Conservation (phyloP, 2,329 filamentous ascomycete species). For the Huntiella omanensis region DNA sequence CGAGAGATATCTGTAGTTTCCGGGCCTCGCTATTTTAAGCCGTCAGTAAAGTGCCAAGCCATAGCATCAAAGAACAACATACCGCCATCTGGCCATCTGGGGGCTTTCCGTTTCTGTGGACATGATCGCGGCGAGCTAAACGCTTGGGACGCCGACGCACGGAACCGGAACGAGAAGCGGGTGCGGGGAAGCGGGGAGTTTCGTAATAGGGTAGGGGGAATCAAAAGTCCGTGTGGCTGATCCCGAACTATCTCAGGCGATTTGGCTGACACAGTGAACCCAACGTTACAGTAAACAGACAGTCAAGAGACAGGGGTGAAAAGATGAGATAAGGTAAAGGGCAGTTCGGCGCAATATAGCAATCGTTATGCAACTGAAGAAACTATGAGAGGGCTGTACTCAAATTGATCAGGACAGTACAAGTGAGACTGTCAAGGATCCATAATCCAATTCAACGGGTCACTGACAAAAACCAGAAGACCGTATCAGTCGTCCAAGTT, state of each 20-base stretch:
- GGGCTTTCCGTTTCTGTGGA: slow-evolving; percentile 9
- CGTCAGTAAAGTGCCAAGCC: not conserved
- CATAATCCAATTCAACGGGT: slow-evolving; percentile 7
- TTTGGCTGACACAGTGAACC: not conserved
- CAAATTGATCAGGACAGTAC: slow-evolving; percentile 6
- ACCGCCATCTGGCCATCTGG: slow-evolving; percentile 12
- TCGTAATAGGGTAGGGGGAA: not conserved
- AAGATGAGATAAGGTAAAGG: not conserved
- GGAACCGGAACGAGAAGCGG: not conserved
- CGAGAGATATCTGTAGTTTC: slow-evolving; percentile 25
- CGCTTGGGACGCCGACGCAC: not conserved
- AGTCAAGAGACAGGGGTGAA: not conserved
- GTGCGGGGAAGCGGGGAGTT: not conserved
- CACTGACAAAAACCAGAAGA: too few relatives aligned
- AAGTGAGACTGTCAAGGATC: slow-evolving; percentile 10
- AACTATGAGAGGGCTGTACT: not conserved
- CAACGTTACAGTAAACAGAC: not conserved
- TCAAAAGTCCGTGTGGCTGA: not conserved
- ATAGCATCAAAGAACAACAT: not conserved
- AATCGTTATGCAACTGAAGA: not conserved
- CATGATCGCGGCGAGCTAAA: slow-evolving; percentile 1
- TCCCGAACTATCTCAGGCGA: not conserved
- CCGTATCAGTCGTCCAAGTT: too few relatives aligned
- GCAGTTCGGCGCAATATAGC: not conserved
- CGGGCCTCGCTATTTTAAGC: slow-evolving; percentile 20